A percentile compares a stretch with the other conserved stretches of the same genome.
phyloP scores from a whole-genome alignment of 2,329 filamentous ascomycete species.

The Ilyonectria robusta region DNA sequence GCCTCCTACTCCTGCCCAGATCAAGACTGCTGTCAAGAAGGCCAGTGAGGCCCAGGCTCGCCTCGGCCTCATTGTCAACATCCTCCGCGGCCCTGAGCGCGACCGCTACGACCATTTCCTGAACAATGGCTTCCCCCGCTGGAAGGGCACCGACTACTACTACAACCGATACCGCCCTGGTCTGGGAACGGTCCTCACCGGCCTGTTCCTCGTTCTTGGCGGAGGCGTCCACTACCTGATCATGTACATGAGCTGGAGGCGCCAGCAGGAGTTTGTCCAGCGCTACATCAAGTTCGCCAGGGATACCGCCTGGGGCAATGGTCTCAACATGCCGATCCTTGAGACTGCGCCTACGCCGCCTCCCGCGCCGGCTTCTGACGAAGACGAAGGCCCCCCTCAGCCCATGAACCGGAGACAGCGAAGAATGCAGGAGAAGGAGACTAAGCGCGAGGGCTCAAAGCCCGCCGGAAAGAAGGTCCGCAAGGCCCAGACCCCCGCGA shows the following conservation, averaged over 20 bases:
- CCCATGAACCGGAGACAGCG: constrained; percentile 88
- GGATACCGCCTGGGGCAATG: constrained; percentile 91
- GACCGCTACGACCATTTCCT: constrained; percentile 97
- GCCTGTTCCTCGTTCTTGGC: constrained; percentile 85
- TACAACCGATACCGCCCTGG: constrained; percentile 95
- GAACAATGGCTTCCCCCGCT: constrained; percentile 91
- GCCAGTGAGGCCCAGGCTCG: constrained; percentile 88
- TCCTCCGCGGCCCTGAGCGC: constrained; percentile 84
- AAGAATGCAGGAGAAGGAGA: constrained; percentile 88
- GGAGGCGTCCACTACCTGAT: constrained; percentile 90
- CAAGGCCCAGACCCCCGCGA: constrained; percentile 53
- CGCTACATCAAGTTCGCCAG: constrained; percentile 93
- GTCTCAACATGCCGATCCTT: constrained; percentile 78
- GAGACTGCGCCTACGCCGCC: constrained; percentile 63
- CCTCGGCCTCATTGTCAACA: constrained; percentile 85
- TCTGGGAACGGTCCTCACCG: constrained; percentile 84
- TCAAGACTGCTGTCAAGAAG: constrained; percentile 83
- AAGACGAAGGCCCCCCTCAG: constrained; percentile 65
- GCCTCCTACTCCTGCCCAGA: constrained; percentile 79
- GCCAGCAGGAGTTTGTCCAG: constrained; percentile 91
- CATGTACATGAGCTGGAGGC: constrained; percentile 88
- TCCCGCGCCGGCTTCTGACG: constrained; percentile 62
- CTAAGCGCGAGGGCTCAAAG: constrained; percentile 77
- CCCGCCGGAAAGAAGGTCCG: constrained; percentile 64
- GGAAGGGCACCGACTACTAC: constrained; percentile 99